Conservation (phyloP, 164 flowering plant genomes). For the Santalum album region DNA sequence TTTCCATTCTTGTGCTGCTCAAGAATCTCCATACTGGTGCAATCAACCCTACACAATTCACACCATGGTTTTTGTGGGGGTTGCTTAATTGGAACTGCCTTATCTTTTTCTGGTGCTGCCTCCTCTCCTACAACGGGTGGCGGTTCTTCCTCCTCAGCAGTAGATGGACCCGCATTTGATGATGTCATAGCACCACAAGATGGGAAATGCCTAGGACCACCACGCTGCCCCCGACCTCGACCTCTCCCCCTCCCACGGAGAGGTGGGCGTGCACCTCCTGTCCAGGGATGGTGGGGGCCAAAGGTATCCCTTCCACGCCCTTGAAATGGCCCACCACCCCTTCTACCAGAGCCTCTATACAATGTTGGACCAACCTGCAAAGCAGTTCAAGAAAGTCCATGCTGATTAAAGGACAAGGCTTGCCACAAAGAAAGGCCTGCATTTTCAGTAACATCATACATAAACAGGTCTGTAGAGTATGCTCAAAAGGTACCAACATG, state of each 20-base stretch:
- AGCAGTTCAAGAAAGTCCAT: neutral
- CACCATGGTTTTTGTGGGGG: neutral
- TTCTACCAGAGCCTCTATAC: constrained; percentile 17
- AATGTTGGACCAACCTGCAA: constrained; percentile 11
- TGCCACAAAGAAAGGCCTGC: too few relatives aligned
- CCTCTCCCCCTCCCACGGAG: constrained; percentile 12
- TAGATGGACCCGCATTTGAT: neutral
- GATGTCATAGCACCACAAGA: neutral
- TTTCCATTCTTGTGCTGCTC: constrained; percentile 7
- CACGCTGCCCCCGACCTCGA: constrained; percentile 4
- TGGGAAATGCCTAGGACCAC: constrained; percentile 4
- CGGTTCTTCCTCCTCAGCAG: neutral
- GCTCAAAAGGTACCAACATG: too few relatives aligned
- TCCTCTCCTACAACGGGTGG: neutral
- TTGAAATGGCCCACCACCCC: constrained; percentile 10
- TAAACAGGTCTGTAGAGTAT: too few relatives aligned
- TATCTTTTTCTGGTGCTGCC: neutral
- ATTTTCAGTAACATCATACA: too few relatives aligned
- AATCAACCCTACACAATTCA: constrained; percentile 4
- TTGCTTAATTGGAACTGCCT: neutral
- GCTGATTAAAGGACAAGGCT: too few relatives aligned
- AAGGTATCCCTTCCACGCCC: constrained; percentile 1
- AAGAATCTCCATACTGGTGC: constrained; percentile 2
- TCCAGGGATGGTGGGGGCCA: constrained; percentile 2
- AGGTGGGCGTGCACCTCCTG: constrained; percentile 2